Evolutionary conservation across 2,329 filamentous ascomycete species (phyloP).

Genomic region (Botrytis squamosa): DNA sequence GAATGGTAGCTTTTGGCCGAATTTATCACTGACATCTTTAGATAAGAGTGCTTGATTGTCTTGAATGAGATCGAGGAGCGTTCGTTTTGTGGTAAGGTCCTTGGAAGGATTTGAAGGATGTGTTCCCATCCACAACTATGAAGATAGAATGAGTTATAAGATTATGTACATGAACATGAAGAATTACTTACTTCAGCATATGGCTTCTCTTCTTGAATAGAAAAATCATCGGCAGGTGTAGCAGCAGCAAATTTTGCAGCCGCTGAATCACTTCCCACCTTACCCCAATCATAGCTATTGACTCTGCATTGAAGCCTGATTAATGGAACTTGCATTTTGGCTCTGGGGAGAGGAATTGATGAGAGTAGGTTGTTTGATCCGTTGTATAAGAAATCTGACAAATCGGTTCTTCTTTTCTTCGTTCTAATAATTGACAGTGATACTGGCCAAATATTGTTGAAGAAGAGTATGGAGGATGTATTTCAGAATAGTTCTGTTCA

Average conservation of each 20-base stretch:
- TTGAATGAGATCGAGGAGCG: constrained; percentile 81
- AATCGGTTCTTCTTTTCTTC: too few species aligned
- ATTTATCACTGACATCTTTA: constrained; percentile 67
- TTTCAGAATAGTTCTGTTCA: not conserved
- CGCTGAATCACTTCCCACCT: constrained; percentile 81
- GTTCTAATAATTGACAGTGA: not conserved
- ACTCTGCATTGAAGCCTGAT: constrained; percentile 86
- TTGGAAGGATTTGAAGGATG: constrained; percentile 95
- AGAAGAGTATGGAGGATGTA: not conserved
- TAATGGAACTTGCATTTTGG: constrained; percentile 61
- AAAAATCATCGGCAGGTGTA: constrained; percentile 71
- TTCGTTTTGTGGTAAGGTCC: constrained; percentile 78
- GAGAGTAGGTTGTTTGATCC: not conserved
- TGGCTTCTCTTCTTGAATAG: constrained; percentile 80
- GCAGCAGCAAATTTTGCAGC: constrained; percentile 88
- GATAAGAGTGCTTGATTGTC: constrained; percentile 85
- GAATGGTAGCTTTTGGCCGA: constrained; percentile 83
- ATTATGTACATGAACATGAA: constrained; percentile 40
- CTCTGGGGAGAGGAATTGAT: not conserved
- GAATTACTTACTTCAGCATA: constrained; percentile 74
- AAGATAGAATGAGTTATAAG: constrained; percentile 24
- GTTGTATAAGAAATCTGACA: not conserved
- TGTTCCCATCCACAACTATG: constrained; percentile 96
- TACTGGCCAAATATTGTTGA: not conserved
- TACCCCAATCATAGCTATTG: constrained; percentile 99